Percentiles rank a stretch among this genome's conserved stretches.
phyloP scores from a whole-genome alignment of 2,329 filamentous ascomycete genomes.

The Aureobasidium sp. region DNA sequence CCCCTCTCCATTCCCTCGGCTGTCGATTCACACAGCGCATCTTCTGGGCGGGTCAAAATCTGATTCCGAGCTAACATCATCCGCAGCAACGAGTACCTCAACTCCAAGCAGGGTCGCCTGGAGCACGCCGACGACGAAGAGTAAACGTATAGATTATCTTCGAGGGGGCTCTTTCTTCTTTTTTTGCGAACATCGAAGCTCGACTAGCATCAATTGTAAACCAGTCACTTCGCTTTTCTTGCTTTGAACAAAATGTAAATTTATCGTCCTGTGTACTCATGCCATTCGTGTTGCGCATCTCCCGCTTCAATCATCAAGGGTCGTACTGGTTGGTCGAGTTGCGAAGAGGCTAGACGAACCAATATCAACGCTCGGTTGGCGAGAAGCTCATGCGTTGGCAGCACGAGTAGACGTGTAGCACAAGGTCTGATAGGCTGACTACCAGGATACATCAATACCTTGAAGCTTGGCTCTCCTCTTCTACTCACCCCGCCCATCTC shows the following conservation, averaged over 20 bases:
- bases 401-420: neutral
- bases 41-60: neutral
- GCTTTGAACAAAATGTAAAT: constrained; percentile 6
- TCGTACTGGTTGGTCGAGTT: neutral
- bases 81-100: constrained; percentile 68
- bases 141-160: constrained; percentile 18
- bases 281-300: neutral
- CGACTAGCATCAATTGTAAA: constrained; percentile 15
- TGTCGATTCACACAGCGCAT: neutral
- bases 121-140: constrained; percentile 44
- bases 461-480: neutral
- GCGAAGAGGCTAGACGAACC: no score
- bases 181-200: constrained; percentile 1
- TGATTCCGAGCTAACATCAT: constrained; percentile 14
- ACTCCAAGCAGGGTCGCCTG: constrained; percentile 67
- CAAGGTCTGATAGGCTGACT: neutral
- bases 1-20: neutral
- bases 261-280: neutral
- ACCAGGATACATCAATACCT: neutral
- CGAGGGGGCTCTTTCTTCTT: neutral
- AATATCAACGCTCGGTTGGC: neutral
- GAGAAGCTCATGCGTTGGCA: neutral
- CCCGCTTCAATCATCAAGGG: neutral
- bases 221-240: neutral
- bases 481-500: neutral